Percentiles rank a stretch among this genome's conserved stretches.
These are phyloP conservation scores for Cryphonectria japonica DNA, from an alignment of 2,329 filamentous ascomycete species.

Conservation along the genomic window DNA sequence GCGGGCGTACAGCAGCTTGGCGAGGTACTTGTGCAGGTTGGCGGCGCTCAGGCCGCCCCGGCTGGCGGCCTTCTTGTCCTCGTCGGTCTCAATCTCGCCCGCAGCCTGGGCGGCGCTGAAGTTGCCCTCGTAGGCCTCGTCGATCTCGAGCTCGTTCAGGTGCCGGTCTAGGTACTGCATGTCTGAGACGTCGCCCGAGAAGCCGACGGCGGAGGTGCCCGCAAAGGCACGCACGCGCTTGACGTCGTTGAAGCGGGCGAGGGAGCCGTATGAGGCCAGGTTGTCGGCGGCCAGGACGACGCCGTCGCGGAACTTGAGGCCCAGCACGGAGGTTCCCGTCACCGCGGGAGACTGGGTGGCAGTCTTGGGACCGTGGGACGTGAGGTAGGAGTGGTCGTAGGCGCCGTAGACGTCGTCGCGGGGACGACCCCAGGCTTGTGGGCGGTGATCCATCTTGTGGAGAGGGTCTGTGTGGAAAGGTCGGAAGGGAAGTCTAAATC, in stretches of 20 bases:
- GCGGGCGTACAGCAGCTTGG: constrained; percentile 94
- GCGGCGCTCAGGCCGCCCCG: constrained; percentile 75
- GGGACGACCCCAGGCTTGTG: constrained; percentile 76
- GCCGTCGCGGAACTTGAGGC: constrained; percentile 93
- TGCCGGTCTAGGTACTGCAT: constrained; percentile 98
- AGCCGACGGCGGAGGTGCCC: constrained; percentile 81
- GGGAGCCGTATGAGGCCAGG: constrained; percentile 95
- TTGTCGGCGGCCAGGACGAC: constrained; percentile 98
- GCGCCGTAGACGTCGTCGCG: constrained; percentile 95
- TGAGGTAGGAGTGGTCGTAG: constrained; percentile 87
- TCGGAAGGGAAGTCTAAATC: background rate
- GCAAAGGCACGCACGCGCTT: constrained; percentile 93
- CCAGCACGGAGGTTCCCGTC: constrained; percentile 94
- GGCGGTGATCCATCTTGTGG: constrained; percentile 68
- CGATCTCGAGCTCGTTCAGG: constrained; percentile 82
- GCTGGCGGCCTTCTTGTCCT: constrained; percentile 65
- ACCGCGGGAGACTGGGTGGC: constrained; percentile 93
- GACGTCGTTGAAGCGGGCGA: constrained; percentile 94
- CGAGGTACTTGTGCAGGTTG: constrained; percentile 95
- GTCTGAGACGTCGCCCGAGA: constrained; percentile 96
- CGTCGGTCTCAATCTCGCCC: constrained; percentile 42
- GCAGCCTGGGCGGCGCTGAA: constrained; percentile 39
- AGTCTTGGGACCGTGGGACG: constrained; percentile 67
- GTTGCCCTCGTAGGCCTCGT: constrained; percentile 75
- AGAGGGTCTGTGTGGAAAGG: background rate